Percentiles rank a stretch among this genome's conserved stretches.
Conservation (phyloP, 2,329 filamentous ascomycete genomes). For the Penicillium sp. region DNA sequence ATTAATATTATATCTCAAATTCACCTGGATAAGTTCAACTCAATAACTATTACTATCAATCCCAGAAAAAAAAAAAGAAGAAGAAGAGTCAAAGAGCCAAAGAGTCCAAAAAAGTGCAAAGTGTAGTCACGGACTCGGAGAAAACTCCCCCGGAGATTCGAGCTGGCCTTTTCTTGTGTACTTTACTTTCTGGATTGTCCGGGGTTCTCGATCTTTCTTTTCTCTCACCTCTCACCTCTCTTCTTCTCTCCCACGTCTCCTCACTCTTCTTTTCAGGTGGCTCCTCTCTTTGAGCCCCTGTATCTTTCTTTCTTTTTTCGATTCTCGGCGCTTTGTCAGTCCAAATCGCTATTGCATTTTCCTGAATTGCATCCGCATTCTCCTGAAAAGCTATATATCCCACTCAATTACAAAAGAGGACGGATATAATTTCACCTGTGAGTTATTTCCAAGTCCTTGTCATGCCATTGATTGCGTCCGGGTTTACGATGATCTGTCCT, state of each 20-base stretch:
- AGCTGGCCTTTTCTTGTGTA: constrained; percentile 28
- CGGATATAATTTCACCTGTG: constrained; percentile 5
- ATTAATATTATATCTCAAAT: not conserved
- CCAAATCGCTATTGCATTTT: constrained; percentile 10
- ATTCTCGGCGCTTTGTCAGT: constrained; percentile 17
- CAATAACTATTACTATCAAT: not conserved
- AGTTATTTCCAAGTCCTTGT: not conserved
- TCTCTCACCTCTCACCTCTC: constrained; percentile 23
- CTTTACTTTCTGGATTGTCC: constrained; percentile 16
- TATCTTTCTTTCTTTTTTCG: constrained; percentile 22
- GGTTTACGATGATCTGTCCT: not conserved
- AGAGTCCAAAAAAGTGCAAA: not conserved
- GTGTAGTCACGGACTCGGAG: constrained; percentile 21
- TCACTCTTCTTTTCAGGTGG: constrained; percentile 17
- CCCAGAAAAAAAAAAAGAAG: not conserved
- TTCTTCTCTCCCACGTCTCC: constrained; percentile 9
- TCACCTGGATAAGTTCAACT: not conserved
- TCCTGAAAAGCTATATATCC: constrained; percentile 10
- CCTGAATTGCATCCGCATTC: constrained; percentile 6
- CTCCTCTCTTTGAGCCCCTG: constrained; percentile 17
- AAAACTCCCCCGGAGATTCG: constrained; percentile 30
- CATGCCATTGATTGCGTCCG: not conserved
- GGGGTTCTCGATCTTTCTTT: constrained; percentile 24
- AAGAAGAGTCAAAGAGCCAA: not conserved
- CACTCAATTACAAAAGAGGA: constrained; percentile 1